phyloP scores from a whole-genome alignment of 2,329 filamentous ascomycete genomes.

The Septoria linicola region DNA sequence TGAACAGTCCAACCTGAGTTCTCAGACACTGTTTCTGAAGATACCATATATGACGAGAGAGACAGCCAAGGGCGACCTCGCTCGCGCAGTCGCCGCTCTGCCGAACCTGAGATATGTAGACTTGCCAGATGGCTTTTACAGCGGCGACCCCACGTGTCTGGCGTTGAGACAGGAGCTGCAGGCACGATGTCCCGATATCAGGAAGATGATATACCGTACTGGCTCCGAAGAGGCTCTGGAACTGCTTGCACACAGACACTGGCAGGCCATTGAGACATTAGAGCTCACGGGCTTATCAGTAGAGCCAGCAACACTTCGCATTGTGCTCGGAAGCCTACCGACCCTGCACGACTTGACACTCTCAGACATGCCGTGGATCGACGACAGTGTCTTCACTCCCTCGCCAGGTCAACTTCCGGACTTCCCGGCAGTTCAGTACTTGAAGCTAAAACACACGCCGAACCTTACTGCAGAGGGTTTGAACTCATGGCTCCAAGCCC shows the following conservation, averaged over 20 bases:
- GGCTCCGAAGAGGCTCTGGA: constrained; percentile 79
- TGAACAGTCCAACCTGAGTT: constrained; percentile 69
- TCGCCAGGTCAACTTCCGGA: constrained; percentile 62
- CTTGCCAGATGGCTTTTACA: constrained; percentile 82
- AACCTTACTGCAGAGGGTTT: constrained; percentile 71
- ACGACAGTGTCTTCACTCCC: constrained; percentile 72
- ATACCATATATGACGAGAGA: constrained; percentile 94
- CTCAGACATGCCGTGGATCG: constrained; percentile 65
- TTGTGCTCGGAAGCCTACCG: constrained; percentile 66
- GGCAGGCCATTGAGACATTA: constrained; percentile 70
- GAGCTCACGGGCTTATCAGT: constrained; percentile 68
- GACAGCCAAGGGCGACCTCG: constrained; percentile 78
- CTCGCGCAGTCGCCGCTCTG: constrained; percentile 78
- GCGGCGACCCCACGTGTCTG: constrained; percentile 72
- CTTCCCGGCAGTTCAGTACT: constrained; percentile 71
- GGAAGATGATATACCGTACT: constrained; percentile 81
- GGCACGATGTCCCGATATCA: constrained; percentile 75
- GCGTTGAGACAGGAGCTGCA: constrained; percentile 81
- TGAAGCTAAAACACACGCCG: constrained; percentile 70
- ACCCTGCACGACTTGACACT: constrained; percentile 73
- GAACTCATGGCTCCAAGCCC: constrained; percentile 63
- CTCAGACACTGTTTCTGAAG: constrained; percentile 75
- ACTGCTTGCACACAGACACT: constrained; percentile 64
- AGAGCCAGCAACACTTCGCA: constrained; percentile 68
- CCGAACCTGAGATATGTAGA: constrained; percentile 87